Conservation (phyloP, 169 alveolate genomes). For the Eimeria zaria region DNA sequence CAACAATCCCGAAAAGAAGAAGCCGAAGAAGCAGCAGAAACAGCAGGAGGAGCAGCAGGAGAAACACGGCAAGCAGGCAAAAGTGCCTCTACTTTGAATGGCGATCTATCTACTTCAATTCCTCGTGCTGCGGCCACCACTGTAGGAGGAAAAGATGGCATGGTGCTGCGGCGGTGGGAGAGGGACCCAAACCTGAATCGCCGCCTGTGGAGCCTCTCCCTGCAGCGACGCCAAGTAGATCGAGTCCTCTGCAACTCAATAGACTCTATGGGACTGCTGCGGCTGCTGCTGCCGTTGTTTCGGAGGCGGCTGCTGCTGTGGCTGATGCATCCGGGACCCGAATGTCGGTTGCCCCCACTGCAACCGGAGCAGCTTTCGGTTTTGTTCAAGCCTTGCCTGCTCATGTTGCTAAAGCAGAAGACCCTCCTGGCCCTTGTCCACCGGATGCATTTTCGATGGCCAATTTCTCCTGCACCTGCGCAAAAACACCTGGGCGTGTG, state of each 20-base stretch:
- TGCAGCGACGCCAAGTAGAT: slow-evolving; percentile 65
- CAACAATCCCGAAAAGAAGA: neutral
- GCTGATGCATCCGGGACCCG: neutral
- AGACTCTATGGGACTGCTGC: neutral
- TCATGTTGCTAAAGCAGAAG: slow-evolving; percentile 28
- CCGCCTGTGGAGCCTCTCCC: slow-evolving; percentile 61
- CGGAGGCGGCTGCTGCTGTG: neutral
- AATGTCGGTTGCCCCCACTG: neutral
- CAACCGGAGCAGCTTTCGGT: neutral
- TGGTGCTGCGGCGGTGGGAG: neutral
- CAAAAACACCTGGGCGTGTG: neutral
- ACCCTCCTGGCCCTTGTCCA: slow-evolving; percentile 11
- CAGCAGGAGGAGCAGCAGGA: slow-evolving; percentile 38
- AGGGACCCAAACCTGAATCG: neutral
- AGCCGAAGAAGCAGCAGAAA: neutral
- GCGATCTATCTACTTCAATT: slow-evolving; percentile 2
- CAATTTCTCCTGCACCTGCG: slow-evolving; percentile 6
- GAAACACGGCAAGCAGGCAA: neutral
- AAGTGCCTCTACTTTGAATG: slow-evolving; percentile 24
- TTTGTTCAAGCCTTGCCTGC: neutral
- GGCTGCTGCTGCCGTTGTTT: slow-evolving; percentile 25
- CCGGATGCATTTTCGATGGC: neutral
- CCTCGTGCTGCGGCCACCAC: neutral
- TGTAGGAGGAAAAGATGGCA: neutral
- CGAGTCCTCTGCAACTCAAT: neutral